A percentile compares a stretch with the other conserved stretches of the same genome.
phyloP scores from a whole-genome alignment of 1,284 basidiomycete species.

The Caloboletus firmus region DNA sequence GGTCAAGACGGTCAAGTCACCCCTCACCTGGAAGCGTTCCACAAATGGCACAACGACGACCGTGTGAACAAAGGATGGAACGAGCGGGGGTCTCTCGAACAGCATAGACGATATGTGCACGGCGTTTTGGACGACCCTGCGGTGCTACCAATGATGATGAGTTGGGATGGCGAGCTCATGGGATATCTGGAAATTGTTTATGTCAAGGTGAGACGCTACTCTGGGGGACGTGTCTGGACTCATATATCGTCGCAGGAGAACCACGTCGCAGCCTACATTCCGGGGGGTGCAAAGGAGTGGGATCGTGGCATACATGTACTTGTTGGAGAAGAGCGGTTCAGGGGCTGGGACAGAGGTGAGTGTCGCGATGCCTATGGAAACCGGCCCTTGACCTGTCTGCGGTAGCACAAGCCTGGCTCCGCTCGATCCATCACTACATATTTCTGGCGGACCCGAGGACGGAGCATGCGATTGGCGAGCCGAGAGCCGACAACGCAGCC shows the following conservation, averaged over 20 bases:
- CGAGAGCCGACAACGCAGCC: conserved; percentile 39
- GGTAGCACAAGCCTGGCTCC: conserved; percentile 47
- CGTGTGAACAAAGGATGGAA: conserved; percentile 53
- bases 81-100: conserved; percentile 48
- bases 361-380: background rate
- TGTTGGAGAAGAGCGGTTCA: conserved; percentile 50
- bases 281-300: conserved; percentile 44
- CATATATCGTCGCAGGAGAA: conserved; percentile 35
- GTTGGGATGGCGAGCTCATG: conserved; percentile 54
- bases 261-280: conserved; percentile 44
- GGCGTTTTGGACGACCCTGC: conserved; percentile 43
- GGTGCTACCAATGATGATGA: conserved; percentile 47
- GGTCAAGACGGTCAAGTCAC: conserved; percentile 26
- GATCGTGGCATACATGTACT: conserved; percentile 52
- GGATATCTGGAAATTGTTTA: conserved; percentile 56
- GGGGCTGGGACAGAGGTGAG: conserved; percentile 44
- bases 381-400: background rate
- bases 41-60: conserved; percentile 54
- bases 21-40: conserved; percentile 48
- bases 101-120: conserved; percentile 50
- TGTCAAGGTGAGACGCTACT: conserved; percentile 40
- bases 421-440: conserved; percentile 46
- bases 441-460: conserved; percentile 53
- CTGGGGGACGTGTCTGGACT: background rate
- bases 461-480: conserved; percentile 48